Conservation (phyloP, 176 grass and related monocot species). For the Oryza meyeriana region DNA sequence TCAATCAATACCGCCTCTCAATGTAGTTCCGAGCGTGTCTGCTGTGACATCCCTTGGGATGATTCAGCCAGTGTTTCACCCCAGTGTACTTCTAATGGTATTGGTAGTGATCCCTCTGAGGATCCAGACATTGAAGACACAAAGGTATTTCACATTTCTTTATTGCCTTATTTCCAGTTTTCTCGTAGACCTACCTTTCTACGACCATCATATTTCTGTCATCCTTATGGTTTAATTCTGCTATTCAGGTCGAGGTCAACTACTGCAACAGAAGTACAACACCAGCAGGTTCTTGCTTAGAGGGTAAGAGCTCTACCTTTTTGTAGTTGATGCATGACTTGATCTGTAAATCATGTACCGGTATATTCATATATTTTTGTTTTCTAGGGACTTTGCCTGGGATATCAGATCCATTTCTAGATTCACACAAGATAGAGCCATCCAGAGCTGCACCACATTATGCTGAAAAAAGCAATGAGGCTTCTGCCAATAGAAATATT, state of each 20-base stretch:
- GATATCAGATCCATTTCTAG: constrained; percentile 42
- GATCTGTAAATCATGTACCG: constrained; percentile 6
- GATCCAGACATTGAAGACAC: constrained; percentile 28
- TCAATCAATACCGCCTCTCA: constrained; percentile 19
- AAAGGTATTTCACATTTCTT: constrained; percentile 35
- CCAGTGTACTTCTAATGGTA: constrained; percentile 32
- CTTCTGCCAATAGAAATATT: constrained; percentile 42
- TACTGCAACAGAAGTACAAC: constrained; percentile 29
- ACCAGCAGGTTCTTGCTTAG: constrained; percentile 29
- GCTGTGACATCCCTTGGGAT: not conserved
- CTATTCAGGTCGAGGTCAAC: constrained; percentile 60
- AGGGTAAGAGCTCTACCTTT: constrained; percentile 47
- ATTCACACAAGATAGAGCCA: constrained; percentile 28
- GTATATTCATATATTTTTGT: constrained; percentile 25
- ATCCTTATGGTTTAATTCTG: constrained; percentile 32
- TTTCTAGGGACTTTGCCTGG: constrained; percentile 39
- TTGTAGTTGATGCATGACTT: constrained; percentile 4
- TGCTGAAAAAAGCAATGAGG: constrained; percentile 37
- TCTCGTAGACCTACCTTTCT: constrained; percentile 6
- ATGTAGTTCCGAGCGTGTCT: constrained; percentile 31
- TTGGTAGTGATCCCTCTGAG: constrained; percentile 41
- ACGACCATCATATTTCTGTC: not conserved
- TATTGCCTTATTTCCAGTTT: not conserved
- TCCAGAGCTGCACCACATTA: constrained; percentile 14
- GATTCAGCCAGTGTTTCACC: constrained; percentile 39